Conservation (phyloP, 306 rosid species). For the Cucumis cinereus region DNA sequence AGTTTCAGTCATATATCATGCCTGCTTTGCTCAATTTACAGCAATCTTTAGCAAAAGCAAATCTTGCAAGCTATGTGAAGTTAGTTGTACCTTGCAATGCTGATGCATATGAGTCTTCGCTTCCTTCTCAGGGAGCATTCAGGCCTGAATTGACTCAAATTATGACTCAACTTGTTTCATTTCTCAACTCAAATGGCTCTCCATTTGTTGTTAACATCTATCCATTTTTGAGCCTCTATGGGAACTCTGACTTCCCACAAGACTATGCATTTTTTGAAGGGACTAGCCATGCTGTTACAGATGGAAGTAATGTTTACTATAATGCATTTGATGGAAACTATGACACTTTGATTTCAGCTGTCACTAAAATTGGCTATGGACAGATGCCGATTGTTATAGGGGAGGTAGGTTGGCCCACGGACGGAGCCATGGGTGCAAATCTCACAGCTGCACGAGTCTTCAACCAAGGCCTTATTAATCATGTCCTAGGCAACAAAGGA, state of each 20-base stretch:
- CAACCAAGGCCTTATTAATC: conserved; percentile 80
- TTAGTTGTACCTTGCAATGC: conserved; percentile 96
- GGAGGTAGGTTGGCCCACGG: conserved; percentile 94
- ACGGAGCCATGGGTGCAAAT: conserved; percentile 73
- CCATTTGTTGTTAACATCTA: conserved; percentile 92
- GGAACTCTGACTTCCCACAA: conserved; percentile 70
- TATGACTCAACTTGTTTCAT: conserved; percentile 61
- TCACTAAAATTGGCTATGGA: conserved; percentile 71
- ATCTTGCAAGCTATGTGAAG: conserved; percentile 77
- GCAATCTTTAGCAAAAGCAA: conserved; percentile 68
- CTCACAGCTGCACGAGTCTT: conserved; percentile 74
- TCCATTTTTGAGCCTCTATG: conserved; percentile 90
- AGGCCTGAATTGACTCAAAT: conserved; percentile 65
- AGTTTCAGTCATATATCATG: conserved; percentile 57
- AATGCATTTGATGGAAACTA: conserved; percentile 95
- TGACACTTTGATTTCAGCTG: conserved; percentile 79
- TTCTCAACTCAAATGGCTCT: conserved; percentile 82
- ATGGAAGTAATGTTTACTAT: conserved; percentile 67
- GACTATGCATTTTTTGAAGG: conserved; percentile 93
- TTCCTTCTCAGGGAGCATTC: conserved; percentile 91
- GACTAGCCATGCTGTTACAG: conserved; percentile 71
- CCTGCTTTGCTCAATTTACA: conserved; percentile 69
- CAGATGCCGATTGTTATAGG: conserved; percentile 87
- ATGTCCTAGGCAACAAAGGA: conserved; percentile 54
- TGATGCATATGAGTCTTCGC: conserved; percentile 71